Percentiles rank a stretch among this genome's conserved stretches.
These are phyloP conservation scores for Sungouiozyma intestinalis DNA, from an alignment of 805 yeast species.

Conservation along the genomic window DNA sequence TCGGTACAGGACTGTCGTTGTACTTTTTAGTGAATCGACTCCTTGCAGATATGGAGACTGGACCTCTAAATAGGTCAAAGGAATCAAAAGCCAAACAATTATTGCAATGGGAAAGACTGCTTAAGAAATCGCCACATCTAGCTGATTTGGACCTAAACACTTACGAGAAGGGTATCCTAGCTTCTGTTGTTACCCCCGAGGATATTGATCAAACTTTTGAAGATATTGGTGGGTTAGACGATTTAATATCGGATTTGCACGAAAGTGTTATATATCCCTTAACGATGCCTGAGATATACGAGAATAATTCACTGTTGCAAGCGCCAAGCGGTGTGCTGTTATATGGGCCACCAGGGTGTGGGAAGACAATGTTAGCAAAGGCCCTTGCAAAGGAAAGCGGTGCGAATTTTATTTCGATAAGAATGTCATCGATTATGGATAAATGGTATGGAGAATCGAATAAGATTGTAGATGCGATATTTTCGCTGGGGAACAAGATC, in stretches of 20 bases:
- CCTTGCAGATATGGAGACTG: slow-evolving; percentile 34
- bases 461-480: slow-evolving; percentile 86
- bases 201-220: slow-evolving; percentile 67
- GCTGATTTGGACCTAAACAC: slow-evolving; percentile 41
- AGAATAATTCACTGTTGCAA: slow-evolving; percentile 62
- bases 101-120: slow-evolving; percentile 47
- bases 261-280: slow-evolving; percentile 87
- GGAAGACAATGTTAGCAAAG: slow-evolving; percentile 94
- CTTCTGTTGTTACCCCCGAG: slow-evolving; percentile 71
- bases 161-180: slow-evolving; percentile 70
- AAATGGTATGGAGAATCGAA: slow-evolving; percentile 97
- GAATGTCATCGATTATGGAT: slow-evolving; percentile 92
- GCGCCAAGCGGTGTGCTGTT: slow-evolving; percentile 92
- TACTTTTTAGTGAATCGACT: slow-evolving; percentile 48
- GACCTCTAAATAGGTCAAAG: slow-evolving; percentile 36
- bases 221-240: slow-evolving; percentile 85
- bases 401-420: slow-evolving; percentile 80
- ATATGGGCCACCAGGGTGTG: slow-evolving; percentile 97
- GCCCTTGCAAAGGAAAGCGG: slow-evolving; percentile 88
- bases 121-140: slow-evolving; percentile 47
- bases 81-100: slow-evolving; percentile 54
- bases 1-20: slow-evolving; percentile 60
- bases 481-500: slow-evolving; percentile 77
- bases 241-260: slow-evolving; percentile 69
- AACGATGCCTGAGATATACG: slow-evolving; percentile 62